phyloP scores from a whole-genome alignment of 805 yeast genomes.

The Starmerella stigmatis region DNA sequence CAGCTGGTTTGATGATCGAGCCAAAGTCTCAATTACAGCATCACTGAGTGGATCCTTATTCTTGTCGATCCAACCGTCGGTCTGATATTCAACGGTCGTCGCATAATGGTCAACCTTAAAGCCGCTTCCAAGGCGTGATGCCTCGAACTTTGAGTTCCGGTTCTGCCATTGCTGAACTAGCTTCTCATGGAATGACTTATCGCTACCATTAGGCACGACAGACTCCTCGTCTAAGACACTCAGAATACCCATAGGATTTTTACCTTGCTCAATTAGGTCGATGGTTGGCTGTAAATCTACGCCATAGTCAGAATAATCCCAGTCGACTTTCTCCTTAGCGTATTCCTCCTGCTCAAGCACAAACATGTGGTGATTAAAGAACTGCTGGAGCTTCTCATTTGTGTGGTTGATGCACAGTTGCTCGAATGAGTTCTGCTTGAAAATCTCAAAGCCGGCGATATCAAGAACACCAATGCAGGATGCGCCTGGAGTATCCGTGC shows the following conservation, averaged over 20 bases:
- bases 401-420: conserved; percentile 95
- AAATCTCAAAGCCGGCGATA: conserved; percentile 95
- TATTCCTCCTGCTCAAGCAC: conserved; percentile 97
- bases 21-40: conserved; percentile 50
- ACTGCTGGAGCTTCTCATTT: conserved; percentile 93
- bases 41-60: conserved; percentile 89
- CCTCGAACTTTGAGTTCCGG: conserved; percentile 48
- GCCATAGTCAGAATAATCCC: conserved; percentile 92
- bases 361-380: conserved; percentile 89
- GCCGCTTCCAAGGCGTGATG: conserved; percentile 65
- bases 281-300: conserved; percentile 90
- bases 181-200: conserved; percentile 70
- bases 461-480: conserved; percentile 77
- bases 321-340: conserved; percentile 82
- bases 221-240: conserved; percentile 90
- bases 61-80: conserved; percentile 87
- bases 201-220: conserved; percentile 83
- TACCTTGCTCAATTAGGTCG: conserved; percentile 68
- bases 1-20: conserved; percentile 47
- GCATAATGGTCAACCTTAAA: conserved; percentile 89
- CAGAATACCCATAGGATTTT: conserved; percentile 55
- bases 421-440: conserved; percentile 89
- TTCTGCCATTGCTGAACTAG: conserved; percentile 54
- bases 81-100: conserved; percentile 86
- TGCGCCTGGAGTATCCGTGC: conserved; percentile 31